phyloP scores from a whole-genome alignment of 2,329 filamentous ascomycete genomes.

The Fusarium sp. region DNA sequence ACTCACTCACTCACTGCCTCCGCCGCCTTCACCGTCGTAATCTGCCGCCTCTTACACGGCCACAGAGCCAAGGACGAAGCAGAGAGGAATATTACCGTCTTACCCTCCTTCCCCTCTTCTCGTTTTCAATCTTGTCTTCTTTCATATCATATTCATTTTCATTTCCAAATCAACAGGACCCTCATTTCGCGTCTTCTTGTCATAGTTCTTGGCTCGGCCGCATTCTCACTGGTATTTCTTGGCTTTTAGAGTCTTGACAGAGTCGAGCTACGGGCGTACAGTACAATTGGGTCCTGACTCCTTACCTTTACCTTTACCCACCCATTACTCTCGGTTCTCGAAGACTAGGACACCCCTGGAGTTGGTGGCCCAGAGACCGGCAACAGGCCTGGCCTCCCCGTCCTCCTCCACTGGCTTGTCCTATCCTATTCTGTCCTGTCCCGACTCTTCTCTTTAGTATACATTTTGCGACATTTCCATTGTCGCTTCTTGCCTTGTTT shows the following conservation, averaged over 20 bases:
- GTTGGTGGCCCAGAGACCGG: constrained; percentile 19
- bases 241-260: constrained; percentile 5
- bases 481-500: constrained; percentile 33
- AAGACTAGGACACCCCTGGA: constrained; percentile 34
- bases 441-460: constrained; percentile 11
- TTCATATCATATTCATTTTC: constrained; percentile 13
- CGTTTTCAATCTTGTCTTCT: not conserved
- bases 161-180: not conserved
- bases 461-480: constrained; percentile 41
- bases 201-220: constrained; percentile 16
- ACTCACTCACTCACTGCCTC: constrained; percentile 34
- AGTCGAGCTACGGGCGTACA: constrained; percentile 9
- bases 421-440: constrained; percentile 5
- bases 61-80: constrained; percentile 18
- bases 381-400: constrained; percentile 21
- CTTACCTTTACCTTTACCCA: constrained; percentile 41
- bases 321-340: constrained; percentile 41
- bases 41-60: constrained; percentile 47
- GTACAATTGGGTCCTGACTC: constrained; percentile 29
- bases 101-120: constrained; percentile 15
- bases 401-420: constrained; percentile 4
- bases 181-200: constrained; percentile 15
- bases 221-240: constrained; percentile 2
- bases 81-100: constrained; percentile 24
- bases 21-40: constrained; percentile 50